These are phyloP conservation scores for Pyricularia pennisetigena DNA, from an alignment of 2,329 filamentous ascomycete species.

Conservation along the genomic window DNA sequence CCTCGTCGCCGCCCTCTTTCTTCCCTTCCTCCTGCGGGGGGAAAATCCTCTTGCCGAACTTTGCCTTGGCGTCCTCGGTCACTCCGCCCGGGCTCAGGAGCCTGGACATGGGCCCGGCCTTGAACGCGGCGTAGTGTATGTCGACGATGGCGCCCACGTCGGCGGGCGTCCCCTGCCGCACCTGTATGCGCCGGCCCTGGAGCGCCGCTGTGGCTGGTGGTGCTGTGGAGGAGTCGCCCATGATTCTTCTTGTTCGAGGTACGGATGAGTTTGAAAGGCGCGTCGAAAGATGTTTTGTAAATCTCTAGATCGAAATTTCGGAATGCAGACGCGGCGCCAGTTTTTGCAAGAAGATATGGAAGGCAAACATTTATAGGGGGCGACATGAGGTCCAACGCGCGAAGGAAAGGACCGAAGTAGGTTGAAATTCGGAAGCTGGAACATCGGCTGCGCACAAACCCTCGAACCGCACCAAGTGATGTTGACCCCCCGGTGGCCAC, in stretches of 20 bases:
- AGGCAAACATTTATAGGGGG: not conserved
- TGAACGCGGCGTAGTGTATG: slow-evolving; percentile 15
- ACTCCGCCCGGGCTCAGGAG: slow-evolving; percentile 15
- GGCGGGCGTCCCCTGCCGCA: slow-evolving; percentile 13
- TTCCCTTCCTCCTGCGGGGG: not conserved
- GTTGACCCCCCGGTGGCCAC: not conserved
- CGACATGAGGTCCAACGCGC: not conserved
- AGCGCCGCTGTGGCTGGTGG: not conserved
- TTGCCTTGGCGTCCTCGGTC: slow-evolving; percentile 9
- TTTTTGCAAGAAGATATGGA: not conserved
- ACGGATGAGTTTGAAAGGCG: not conserved
- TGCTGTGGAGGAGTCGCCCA: not conserved
- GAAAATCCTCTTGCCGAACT: slow-evolving; percentile 11
- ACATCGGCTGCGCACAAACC: not conserved
- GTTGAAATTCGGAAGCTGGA: not conserved
- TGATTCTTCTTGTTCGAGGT: not conserved
- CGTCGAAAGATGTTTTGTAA: not conserved
- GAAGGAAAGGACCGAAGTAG: not conserved
- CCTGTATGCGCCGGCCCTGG: slow-evolving; percentile 9
- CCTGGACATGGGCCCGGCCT: slow-evolving; percentile 11
- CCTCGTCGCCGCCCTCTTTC: slow-evolving; percentile 1
- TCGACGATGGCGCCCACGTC: slow-evolving; percentile 11
- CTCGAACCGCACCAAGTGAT: not conserved
- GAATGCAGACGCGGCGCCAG: not conserved
- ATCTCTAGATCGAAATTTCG: not conserved